Conservation (phyloP, 169 alveolate species). For the Plasmodium vivax region DNA sequence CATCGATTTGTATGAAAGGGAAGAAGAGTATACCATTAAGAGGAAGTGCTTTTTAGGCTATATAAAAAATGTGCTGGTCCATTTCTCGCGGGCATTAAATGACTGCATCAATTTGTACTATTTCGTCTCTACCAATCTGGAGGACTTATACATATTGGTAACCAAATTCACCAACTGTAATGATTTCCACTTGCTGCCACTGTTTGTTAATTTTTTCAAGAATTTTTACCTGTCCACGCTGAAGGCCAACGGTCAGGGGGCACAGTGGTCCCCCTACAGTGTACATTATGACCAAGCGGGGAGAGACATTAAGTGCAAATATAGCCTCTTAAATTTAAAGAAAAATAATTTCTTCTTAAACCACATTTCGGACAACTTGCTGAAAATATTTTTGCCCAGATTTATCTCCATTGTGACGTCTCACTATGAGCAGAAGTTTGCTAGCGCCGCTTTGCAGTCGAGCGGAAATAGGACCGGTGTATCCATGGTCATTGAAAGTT, state of each 20-base stretch:
- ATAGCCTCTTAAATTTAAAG: slow-evolving; percentile 37
- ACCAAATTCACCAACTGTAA: slow-evolving; percentile 41
- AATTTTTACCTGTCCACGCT: slow-evolving; percentile 37
- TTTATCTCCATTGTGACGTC: slow-evolving; percentile 20
- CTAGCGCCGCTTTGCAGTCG: background rate
- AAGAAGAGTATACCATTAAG: slow-evolving; percentile 40
- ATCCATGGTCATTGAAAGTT: slow-evolving; percentile 3
- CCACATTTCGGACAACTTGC: slow-evolving; percentile 42
- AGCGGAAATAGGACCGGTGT: background rate
- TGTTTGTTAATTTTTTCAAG: slow-evolving; percentile 38
- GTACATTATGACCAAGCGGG: background rate
- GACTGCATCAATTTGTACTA: slow-evolving; percentile 74
- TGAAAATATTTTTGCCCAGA: slow-evolving; percentile 60
- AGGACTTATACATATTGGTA: slow-evolving; percentile 59
- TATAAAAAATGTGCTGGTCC: slow-evolving; percentile 56
- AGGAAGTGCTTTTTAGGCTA: slow-evolving; percentile 12
- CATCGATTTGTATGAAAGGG: slow-evolving; percentile 63
- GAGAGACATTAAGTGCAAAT: slow-evolving; percentile 30
- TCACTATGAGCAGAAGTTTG: slow-evolving; percentile 24
- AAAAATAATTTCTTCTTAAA: slow-evolving; percentile 68
- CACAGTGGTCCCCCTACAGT: background rate
- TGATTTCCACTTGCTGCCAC: slow-evolving; percentile 20
- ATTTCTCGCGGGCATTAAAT: slow-evolving; percentile 43
- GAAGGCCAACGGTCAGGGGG: slow-evolving; percentile 1
- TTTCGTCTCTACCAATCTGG: slow-evolving; percentile 47